These are phyloP conservation scores for Fomitopsis pinicola DNA, from an alignment of 1,284 basidiomycete species.

Conservation along the genomic window DNA sequence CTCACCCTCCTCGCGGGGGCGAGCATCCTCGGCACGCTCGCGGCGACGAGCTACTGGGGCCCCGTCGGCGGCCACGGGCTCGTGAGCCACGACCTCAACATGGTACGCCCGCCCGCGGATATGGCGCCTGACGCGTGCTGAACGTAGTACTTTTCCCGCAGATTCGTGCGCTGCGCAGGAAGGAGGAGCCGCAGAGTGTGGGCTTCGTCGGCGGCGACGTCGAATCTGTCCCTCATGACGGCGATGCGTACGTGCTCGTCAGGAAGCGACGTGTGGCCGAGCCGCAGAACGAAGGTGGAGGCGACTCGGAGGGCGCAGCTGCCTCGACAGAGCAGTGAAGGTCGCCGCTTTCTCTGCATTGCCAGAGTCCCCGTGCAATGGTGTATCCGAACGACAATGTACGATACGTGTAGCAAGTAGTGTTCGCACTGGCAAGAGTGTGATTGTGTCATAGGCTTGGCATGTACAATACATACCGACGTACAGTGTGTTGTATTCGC, in stretches of 20 bases:
- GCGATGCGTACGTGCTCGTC: slow-evolving; percentile 45
- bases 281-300: not conserved
- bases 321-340: not conserved
- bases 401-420: not conserved
- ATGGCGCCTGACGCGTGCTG: not conserved
- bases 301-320: not conserved
- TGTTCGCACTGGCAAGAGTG: not conserved
- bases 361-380: too few species aligned
- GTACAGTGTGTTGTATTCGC: too few species aligned
- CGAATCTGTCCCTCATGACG: slow-evolving; percentile 42
- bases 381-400: not conserved
- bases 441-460: too few species aligned
- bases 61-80: slow-evolving; percentile 71
- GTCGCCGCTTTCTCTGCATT: not conserved
- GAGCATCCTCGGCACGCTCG: slow-evolving; percentile 80
- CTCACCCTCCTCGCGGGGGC: slow-evolving; percentile 88
- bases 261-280: slow-evolving; percentile 26
- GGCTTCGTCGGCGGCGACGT: slow-evolving; percentile 47
- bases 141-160: not conserved
- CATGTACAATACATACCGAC: too few species aligned
- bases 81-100: slow-evolving; percentile 56
- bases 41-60: slow-evolving; percentile 74
- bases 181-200: slow-evolving; percentile 34
- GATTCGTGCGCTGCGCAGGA: slow-evolving; percentile 45
- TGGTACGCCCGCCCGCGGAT: slow-evolving; percentile 16